phyloP scores from a whole-genome alignment of 2,329 filamentous ascomycete species.

The Pyrenophora tritici-repentis region DNA sequence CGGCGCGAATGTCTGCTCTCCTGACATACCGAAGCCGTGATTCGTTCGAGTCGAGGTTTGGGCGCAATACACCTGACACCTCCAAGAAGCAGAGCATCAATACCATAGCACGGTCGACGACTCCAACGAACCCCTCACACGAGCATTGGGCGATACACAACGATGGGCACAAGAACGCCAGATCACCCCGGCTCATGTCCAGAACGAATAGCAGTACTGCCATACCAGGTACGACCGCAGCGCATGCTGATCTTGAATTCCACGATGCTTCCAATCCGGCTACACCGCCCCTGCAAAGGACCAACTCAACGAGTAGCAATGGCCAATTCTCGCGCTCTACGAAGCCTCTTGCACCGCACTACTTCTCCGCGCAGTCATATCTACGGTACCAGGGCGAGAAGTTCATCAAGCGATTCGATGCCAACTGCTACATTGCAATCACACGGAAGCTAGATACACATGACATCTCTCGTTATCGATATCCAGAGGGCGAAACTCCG shows the following conservation, averaged over 20 bases:
- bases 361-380: slow-evolving; percentile 98
- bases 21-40: slow-evolving; percentile 95
- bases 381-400: slow-evolving; percentile 95
- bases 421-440: slow-evolving; percentile 99
- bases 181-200: slow-evolving; percentile 50
- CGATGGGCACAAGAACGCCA: slow-evolving; percentile 55
- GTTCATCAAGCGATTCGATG: slow-evolving; percentile 95
- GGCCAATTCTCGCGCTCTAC: slow-evolving; percentile 35
- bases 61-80: slow-evolving; percentile 87
- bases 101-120: slow-evolving; percentile 60
- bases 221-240: slow-evolving; percentile 25
- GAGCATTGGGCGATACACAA: slow-evolving; percentile 60
- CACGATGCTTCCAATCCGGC: slow-evolving; percentile 47
- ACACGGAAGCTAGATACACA: slow-evolving; percentile 97
- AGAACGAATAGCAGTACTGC: slow-evolving; percentile 42
- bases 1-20: slow-evolving; percentile 94
- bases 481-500: slow-evolving; percentile 40
- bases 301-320: slow-evolving; percentile 15
- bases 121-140: slow-evolving; percentile 42
- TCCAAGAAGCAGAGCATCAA: slow-evolving; percentile 83
- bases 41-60: slow-evolving; percentile 95
- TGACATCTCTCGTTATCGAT: slow-evolving; percentile 82
- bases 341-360: slow-evolving; percentile 63
- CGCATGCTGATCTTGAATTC: slow-evolving; percentile 54
- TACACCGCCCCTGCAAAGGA: slow-evolving; percentile 32